Conservation (phyloP, 192 early-diverging fungal genomes). For the Glomus cerebriforme region DNA sequence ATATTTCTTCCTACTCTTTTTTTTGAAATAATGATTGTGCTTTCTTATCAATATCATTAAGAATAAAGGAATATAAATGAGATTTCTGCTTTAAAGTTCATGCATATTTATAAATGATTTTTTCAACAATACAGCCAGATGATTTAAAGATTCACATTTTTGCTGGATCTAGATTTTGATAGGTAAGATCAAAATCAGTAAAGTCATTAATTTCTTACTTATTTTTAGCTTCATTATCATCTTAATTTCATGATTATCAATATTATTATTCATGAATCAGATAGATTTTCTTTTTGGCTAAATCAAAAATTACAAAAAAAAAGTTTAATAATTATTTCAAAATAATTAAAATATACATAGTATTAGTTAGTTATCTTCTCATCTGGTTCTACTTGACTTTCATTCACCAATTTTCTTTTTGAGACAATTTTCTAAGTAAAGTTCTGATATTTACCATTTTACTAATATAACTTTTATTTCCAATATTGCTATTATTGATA, state of each 20-base stretch:
- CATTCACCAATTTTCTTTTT: too few species aligned
- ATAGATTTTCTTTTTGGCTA: not conserved
- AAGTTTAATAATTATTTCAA: not conserved
- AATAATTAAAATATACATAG: not conserved
- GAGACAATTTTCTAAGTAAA: too few species aligned
- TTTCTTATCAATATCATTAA: conserved; percentile 1
- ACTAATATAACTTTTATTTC: too few species aligned
- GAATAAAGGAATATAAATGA: conserved; percentile 9
- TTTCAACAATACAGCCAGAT: conserved; percentile 1
- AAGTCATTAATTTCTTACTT: conserved; percentile 5
- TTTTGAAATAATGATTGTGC: not conserved
- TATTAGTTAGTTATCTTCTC: too few species aligned
- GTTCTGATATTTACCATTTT: too few species aligned
- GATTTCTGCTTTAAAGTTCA: not conserved
- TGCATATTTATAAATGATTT: conserved; percentile 14
- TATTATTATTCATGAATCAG: not conserved
- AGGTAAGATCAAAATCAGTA: not conserved
- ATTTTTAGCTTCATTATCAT: conserved; percentile 9
- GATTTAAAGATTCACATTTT: conserved; percentile 7
- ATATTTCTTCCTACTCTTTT: conserved; percentile 10
- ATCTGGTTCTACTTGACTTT: too few species aligned
- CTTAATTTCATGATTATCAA: not conserved
- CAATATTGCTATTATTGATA: too few species aligned
- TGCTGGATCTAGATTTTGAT: not conserved
- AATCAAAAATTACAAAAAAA: conserved; percentile 12